Base-by-base conservation (phyloP, 169 alveolate species). In the Cryptosporidium viatorum region DNA sequence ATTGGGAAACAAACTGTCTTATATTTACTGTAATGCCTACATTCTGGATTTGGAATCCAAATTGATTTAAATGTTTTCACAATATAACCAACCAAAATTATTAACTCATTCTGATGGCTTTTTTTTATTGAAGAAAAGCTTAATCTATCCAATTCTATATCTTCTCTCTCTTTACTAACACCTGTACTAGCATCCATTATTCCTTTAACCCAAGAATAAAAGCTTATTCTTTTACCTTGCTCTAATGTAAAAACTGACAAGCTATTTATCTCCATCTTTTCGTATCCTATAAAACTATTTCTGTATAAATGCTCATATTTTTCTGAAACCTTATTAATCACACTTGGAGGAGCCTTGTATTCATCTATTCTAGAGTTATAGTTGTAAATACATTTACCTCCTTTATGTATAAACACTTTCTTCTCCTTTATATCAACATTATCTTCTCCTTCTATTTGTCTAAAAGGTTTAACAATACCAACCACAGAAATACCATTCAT, bases 21-120 rank as follows among this genome's bases (percentile, higher is more conserved):
- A 29, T 23, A 16, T 21, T 35, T 43, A 23, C 68, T 31, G 29
- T 80, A 65, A 26, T 55, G 67, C 29, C 37, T 65, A 39, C 89
- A 80, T 65, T 80, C 68, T 26, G 74, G 75, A 33, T 23, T 41
- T 1, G 89, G 75, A 16, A 62, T 60, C 89, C 89, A 80, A 9
- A 80, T 37, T 18, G 60, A 39, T 16, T 62, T 80, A 23, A 80
- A 80, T 2, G 51, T 31, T 10, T 29, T 18, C 9, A 80, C 89
- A 8, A 80, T 23, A 8, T 18, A 23, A 12, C 80, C 74, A 33
- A 37, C 41, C 4, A 67, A 6, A 21, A 16, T 16, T 4, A 65
- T 29, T 21, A 80, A 12, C 31, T 60, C 59, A 0, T 0, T 62
- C 9, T 80, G 41, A 23, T 43, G 48, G 21, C 12, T 6, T 5